Percentiles rank a stretch among this genome's conserved stretches.
These are phyloP conservation scores for Saccharum hybrid DNA, from an alignment of 202 grass and related monocot genomes.

Conservation along the genomic window DNA sequence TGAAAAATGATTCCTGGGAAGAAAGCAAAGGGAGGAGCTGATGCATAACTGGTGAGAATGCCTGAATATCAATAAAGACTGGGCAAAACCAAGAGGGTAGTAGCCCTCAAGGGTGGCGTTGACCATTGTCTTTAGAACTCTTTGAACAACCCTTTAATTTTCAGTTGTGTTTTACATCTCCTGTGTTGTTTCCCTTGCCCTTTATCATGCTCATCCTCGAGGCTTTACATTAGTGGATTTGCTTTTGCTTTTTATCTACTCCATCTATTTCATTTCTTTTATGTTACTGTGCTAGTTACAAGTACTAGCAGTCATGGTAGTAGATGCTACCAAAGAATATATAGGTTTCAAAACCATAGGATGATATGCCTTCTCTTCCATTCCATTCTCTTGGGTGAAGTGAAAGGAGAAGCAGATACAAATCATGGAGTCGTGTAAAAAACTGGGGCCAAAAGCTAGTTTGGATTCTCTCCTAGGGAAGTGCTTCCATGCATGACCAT, in stretches of 20 bases:
- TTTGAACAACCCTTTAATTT: conserved; percentile 51
- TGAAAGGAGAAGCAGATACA: conserved; percentile 67
- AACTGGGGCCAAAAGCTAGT: conserved; percentile 59
- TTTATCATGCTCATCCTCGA: conserved; percentile 63
- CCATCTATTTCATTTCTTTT: conserved; percentile 49
- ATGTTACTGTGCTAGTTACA: conserved; percentile 49
- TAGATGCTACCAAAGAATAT: conserved; percentile 51
- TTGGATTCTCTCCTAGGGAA: conserved; percentile 91
- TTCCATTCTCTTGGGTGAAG: conserved; percentile 78
- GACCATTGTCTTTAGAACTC: conserved; percentile 65
- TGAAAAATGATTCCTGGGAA: conserved; percentile 41
- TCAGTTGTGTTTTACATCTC: conserved; percentile 52
- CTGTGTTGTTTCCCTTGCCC: conserved; percentile 61
- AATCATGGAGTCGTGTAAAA: conserved; percentile 69
- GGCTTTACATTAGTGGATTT: conserved; percentile 80
- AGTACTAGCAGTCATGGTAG: conserved; percentile 39
- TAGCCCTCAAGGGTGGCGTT: conserved; percentile 61
- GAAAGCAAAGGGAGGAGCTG: conserved; percentile 38
- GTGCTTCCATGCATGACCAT: conserved; percentile 78
- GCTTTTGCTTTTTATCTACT: conserved; percentile 75
- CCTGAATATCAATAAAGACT: conserved; percentile 71
- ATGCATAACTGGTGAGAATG: conserved; percentile 50
- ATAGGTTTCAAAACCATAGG: conserved; percentile 68
- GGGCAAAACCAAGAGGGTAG: conserved; percentile 48
- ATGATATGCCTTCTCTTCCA: conserved; percentile 66